Base-by-base conservation (phyloP, 768 basidiomycete genomes). In the Imleria badia region DNA sequence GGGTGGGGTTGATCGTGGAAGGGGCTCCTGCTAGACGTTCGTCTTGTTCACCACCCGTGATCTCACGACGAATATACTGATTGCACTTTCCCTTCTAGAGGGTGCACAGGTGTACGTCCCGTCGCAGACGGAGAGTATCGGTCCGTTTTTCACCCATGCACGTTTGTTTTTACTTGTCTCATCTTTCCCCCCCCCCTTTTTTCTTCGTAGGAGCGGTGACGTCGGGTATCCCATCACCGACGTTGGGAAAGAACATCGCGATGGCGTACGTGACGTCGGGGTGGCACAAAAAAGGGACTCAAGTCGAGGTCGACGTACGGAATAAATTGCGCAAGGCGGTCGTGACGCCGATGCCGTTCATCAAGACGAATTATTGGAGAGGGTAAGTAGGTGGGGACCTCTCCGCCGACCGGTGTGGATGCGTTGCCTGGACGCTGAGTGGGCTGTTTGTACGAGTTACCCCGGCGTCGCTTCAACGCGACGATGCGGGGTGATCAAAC, bases 171-270 rank as follows among this genome's bases (percentile, higher is more conserved):
- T 31, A 26, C 44, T 23, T 33, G 9, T 38, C 44, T 54, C 42
- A 56, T 17, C 46, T 42, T 38, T 30, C 30, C 17, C 13, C 3
- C 22, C 23, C 8, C 19, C 6, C 2, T 20, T 20, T 51, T 22
- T 43, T 22, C 10, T 3, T 15, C 9, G 14, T 45, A 69, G 92
- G 93, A 34, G 67, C 73, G 13, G 82, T 98, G 43, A 99, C 95
- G 0, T 98, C 94, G 1, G 97, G 96, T 43, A 97, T 98, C 58
- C 97, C 97, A 14, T 94, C 94, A 0, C 96, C 95, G 0, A 88
- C 92, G 2, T 76, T 94, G 4, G 84, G 83, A 1, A 86, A 87
- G 69, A 98, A 99, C 71, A 92, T 98, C 61, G 93, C 95, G 1
- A 98, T 98, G 96, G 96, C 86, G 1, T 98, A 98, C 64, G 80